phyloP scores from a whole-genome alignment of 1,284 basidiomycete genomes.

The Xerocomus amazonicus region DNA sequence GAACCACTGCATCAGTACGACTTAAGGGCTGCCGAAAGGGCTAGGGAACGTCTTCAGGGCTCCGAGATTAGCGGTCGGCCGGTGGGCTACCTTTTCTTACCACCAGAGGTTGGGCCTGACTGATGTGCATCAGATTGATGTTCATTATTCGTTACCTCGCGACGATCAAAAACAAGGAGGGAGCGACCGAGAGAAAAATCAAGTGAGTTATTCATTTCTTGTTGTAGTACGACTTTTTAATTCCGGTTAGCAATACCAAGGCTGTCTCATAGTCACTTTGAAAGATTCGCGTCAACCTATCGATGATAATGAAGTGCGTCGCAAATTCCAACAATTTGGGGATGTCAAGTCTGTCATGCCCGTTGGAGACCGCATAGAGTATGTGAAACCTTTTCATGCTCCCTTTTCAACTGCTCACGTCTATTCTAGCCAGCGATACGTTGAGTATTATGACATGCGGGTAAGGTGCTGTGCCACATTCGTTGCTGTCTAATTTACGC shows the following conservation, averaged over 20 bases:
- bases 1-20: constrained; percentile 62
- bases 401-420: constrained; percentile 3
- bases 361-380: constrained; percentile 70
- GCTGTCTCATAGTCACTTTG: constrained; percentile 78
- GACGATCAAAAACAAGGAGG: constrained; percentile 71
- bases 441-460: constrained; percentile 87
- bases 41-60: constrained; percentile 83
- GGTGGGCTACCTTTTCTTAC: constrained; percentile 46
- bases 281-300: constrained; percentile 70
- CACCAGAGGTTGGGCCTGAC: background rate
- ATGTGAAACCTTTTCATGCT: constrained; percentile 26
- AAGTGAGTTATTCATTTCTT: constrained; percentile 46
- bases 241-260: constrained; percentile 59
- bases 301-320: constrained; percentile 79
- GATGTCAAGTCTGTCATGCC: constrained; percentile 81
- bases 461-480: constrained; percentile 40
- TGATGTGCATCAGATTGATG: constrained; percentile 73
- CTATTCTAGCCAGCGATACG: constrained; percentile 65
- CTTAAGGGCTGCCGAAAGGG: constrained; percentile 85
- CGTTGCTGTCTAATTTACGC: constrained; percentile 12
- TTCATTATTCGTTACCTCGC: constrained; percentile 93
- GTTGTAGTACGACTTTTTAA: constrained; percentile 3
- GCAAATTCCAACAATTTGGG: constrained; percentile 83
- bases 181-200: constrained; percentile 84
- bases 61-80: constrained; percentile 81